Evolutionary conservation across 2,329 filamentous ascomycete species (phyloP), one percentile per base, ranked within the genome.

Genomic region (Penicillium sp.): DNA sequence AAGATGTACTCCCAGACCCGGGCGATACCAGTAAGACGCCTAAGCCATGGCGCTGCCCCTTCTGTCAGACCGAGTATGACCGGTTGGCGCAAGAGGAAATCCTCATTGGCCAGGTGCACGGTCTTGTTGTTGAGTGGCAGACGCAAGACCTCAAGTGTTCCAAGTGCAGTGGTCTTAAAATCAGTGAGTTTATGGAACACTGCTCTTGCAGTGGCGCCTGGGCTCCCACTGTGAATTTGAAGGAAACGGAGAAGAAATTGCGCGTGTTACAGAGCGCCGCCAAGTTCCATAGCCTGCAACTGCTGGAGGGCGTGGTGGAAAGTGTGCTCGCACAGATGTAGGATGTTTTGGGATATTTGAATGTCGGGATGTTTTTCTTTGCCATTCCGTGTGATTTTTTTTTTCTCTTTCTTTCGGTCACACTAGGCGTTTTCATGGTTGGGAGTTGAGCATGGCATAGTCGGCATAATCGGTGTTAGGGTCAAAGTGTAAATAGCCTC

Each of bases 171-270:
- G 65, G 75, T 4, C 73, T 96, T 36, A 79, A 90, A 67, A 80
- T 89, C 38, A 97, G 96, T 69, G 93, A 96, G 66, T 95, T 97
- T 64, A 91, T 94, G 85, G 93, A 96, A 71, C 92, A 97, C 72
- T 99, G 95, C 73, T 88, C 86, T 10, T 99, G 94, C 77, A 90
- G 89, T 56, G 94, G 94, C 3, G 82, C 83, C 53, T 99, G 94
- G 94, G 81, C 80, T 16, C 84, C 84, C 59, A 89, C 85, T 18
- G 79, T 92, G 54, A 82, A 86, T 61, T 79, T 81, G 58, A 83
- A 81, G 28, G 88, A 88, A 26, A 76, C 93, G 24, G 73, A 82
- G 65, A 83, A 78, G 68, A 81, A 77, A 67, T 64, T 97, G 64
- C 79, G 71, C 39, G 87, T 96, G 4, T 86, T 90, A 72, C 80